Evolutionary conservation across 768 basidiomycete species (phyloP).

Genomic region (Polyporus arcularius): DNA sequence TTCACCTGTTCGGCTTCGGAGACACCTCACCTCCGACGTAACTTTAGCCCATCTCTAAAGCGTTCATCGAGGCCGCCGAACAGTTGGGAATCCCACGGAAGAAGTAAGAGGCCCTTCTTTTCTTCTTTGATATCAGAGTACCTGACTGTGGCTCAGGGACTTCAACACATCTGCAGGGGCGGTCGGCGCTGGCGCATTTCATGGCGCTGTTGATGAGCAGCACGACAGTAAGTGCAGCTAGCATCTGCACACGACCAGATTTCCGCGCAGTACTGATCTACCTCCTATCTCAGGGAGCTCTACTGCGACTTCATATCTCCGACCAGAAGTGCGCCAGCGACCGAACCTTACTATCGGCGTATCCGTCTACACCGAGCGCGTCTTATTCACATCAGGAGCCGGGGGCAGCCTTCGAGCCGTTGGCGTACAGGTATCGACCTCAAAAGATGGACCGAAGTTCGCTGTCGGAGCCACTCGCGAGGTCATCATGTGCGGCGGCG

Average conservation of each 20-base stretch:
- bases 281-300: constrained; percentile 29
- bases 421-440: constrained; percentile 42
- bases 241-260: constrained; percentile 27
- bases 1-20: background rate
- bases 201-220: constrained; percentile 10
- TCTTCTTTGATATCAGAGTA: background rate
- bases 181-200: background rate
- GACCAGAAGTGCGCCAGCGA: constrained; percentile 54
- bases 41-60: constrained; percentile 35
- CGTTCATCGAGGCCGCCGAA: background rate
- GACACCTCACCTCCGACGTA: constrained; percentile 34
- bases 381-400: constrained; percentile 49
- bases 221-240: constrained; percentile 9
- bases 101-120: background rate
- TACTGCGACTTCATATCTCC: constrained; percentile 64
- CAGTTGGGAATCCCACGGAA: constrained; percentile 24
- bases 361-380: constrained; percentile 52
- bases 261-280: too few species aligned
- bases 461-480: constrained; percentile 56
- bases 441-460: constrained; percentile 40
- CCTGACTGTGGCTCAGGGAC: background rate
- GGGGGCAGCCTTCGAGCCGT: constrained; percentile 39
- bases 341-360: constrained; percentile 63
- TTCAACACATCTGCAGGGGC: background rate
- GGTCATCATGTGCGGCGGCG: constrained; percentile 52